Evolutionary conservation across 352 stramenopile genomes (phyloP).

Genomic region (Globisporangium cystogenes): DNA sequence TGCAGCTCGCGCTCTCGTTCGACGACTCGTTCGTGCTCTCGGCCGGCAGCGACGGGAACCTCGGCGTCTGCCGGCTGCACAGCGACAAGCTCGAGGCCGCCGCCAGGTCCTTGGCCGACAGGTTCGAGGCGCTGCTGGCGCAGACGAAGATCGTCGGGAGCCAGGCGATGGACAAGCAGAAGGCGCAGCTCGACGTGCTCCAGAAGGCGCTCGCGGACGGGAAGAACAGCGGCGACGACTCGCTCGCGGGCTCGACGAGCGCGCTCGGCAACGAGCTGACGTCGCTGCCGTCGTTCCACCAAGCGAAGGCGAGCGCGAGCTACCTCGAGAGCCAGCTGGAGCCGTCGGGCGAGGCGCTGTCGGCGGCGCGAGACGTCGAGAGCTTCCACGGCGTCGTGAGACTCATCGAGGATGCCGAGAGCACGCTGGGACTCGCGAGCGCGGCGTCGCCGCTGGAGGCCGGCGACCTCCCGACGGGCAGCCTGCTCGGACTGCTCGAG

Average conservation of each 20-base stretch:
- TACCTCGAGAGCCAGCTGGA: slow-evolving; percentile 57
- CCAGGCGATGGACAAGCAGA: slow-evolving; percentile 55
- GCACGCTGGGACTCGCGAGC: slow-evolving; percentile 22
- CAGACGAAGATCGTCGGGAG: slow-evolving; percentile 46
- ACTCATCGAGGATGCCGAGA: slow-evolving; percentile 31
- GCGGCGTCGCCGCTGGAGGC: slow-evolving; percentile 11
- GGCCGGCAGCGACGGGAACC: slow-evolving; percentile 63
- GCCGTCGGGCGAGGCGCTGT: slow-evolving; percentile 1
- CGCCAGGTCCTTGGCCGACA: slow-evolving; percentile 27
- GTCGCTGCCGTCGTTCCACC: slow-evolving; percentile 59
- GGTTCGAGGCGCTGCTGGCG: slow-evolving; percentile 25
- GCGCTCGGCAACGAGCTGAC: slow-evolving; percentile 33
- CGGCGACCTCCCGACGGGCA: slow-evolving; percentile 4
- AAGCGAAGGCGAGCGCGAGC: slow-evolving; percentile 60
- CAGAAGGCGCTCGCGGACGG: slow-evolving; percentile 41
- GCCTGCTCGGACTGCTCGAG: slow-evolving; percentile 30
- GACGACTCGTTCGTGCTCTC: slow-evolving; percentile 81
- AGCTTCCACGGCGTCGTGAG: slow-evolving; percentile 46
- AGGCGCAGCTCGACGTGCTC: slow-evolving; percentile 35
- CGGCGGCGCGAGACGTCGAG: slow-evolving; percentile 39
- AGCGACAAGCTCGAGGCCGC: slow-evolving; percentile 47
- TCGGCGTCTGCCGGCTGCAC: slow-evolving; percentile 65
- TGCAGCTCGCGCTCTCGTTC: slow-evolving; percentile 59
- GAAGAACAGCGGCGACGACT: slow-evolving; percentile 39
- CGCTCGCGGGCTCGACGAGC: slow-evolving; percentile 6